Conservation (phyloP, 768 basidiomycete genomes). For the Lactifluus piperatus region DNA sequence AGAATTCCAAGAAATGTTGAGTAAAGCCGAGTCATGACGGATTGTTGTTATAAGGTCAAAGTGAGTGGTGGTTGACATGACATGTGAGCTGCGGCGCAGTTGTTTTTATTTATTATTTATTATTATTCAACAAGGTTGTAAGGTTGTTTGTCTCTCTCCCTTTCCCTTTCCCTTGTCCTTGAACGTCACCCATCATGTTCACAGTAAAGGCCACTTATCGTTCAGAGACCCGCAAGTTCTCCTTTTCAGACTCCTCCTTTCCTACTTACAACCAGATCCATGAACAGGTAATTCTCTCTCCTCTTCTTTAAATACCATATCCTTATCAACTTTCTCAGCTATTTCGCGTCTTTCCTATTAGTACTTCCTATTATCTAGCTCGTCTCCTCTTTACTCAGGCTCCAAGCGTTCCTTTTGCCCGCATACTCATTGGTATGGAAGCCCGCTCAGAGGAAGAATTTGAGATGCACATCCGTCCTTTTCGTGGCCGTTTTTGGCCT, state of each 20-base stretch:
- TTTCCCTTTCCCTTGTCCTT: conserved; percentile 8
- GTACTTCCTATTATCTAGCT: conserved; percentile 50
- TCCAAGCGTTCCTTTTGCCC: conserved; percentile 40
- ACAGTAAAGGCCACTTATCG: conserved; percentile 73
- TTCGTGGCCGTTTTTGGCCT: conserved; percentile 43
- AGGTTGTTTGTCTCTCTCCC: background rate
- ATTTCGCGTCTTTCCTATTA: conserved; percentile 59
- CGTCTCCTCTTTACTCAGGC: conserved; percentile 59
- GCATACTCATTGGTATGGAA: conserved; percentile 55
- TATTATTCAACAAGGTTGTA: background rate
- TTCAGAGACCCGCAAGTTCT: conserved; percentile 57
- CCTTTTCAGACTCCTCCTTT: conserved; percentile 47
- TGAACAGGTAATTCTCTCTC: conserved; percentile 39
- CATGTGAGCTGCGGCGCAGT: background rate
- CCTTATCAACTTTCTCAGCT: conserved; percentile 37
- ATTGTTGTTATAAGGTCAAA: conserved; percentile 43
- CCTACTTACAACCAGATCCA: conserved; percentile 55
- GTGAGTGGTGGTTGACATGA: background rate
- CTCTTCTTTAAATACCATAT: background rate
- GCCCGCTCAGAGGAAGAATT: conserved; percentile 55
- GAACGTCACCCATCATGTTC: conserved; percentile 53
- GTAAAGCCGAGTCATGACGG: conserved; percentile 47
- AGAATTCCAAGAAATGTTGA: conserved; percentile 46
- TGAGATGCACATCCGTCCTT: conserved; percentile 38
- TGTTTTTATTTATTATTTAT: background rate